Base-by-base conservation (phyloP, 345 rosid species). In the Brassica juncea region DNA sequence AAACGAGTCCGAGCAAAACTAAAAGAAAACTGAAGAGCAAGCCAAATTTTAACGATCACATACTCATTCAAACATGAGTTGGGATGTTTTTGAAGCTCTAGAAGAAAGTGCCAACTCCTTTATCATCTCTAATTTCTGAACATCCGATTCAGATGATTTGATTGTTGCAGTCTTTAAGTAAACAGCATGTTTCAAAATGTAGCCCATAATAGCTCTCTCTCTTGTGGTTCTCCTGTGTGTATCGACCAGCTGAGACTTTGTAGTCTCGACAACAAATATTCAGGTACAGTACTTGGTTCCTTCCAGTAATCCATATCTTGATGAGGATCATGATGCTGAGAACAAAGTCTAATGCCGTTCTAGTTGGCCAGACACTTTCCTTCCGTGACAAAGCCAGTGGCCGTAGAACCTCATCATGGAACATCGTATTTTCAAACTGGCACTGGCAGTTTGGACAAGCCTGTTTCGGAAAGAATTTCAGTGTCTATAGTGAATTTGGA, bases 391-490 rank as follows among this genome's bases (percentile, higher is more conserved):
- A 87, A 32, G 84, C 82, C 72, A 89, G 94, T 70, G 97, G 89
- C 68, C 82, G 87, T 7, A 84, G 94, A 57, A 84, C 84, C 8
- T 86, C 94, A 34, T 91, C 97, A 0, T 88, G 90, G 94, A 91
- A 91, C 75, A 73, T 89, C 12, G 91, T 81, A 21, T 92, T 92
- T 34, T 71, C 90, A 2, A 70, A 81, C 69, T 91, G 97, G 97
- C 89, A 81, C 69, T 91, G 97, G 97, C 89, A 86, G 79, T 91
- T 91, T 54, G 90, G 94, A 10, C 97, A 91, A 73, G 88, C 94
- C 49, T 91, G 89, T 88, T 75, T 77, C 4, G 97, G 97, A 5
- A 88, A 91, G 74, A 91, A 89, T 64, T 91, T 88, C 82, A 83
- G 87, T 83, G 89, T 88, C 76, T 90, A 72, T 31, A 34, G 52